Evolutionary conservation across 805 yeast species (phyloP).

Genomic region (Yamadazyma nakazawae): DNA sequence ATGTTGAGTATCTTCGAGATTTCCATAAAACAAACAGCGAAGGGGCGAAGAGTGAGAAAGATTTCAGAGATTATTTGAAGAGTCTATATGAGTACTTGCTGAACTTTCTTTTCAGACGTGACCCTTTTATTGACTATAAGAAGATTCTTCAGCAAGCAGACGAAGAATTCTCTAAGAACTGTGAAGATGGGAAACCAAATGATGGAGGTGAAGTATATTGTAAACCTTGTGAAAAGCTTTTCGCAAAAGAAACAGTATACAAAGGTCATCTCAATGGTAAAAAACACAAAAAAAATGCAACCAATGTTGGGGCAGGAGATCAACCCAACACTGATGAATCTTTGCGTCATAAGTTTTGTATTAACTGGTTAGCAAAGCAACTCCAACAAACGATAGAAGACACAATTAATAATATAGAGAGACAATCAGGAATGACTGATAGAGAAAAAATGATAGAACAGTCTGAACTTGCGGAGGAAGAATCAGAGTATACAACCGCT

Average conservation of each 20-base stretch:
- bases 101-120: constrained; percentile 43
- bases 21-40: constrained; percentile 38
- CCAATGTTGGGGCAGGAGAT: constrained; percentile 26
- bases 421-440: constrained; percentile 65
- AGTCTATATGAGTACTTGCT: constrained; percentile 49
- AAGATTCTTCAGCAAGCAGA: constrained; percentile 6
- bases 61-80: constrained; percentile 45
- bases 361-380: constrained; percentile 33
- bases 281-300: constrained; percentile 63
- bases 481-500: constrained; percentile 38
- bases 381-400: constrained; percentile 40
- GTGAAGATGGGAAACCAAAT: constrained; percentile 1
- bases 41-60: constrained; percentile 6
- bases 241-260: constrained; percentile 62
- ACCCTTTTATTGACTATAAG: constrained; percentile 41
- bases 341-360: constrained; percentile 31
- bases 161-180: not conserved
- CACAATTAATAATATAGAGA: constrained; percentile 61
- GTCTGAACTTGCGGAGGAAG: constrained; percentile 37
- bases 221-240: constrained; percentile 56
- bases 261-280: constrained; percentile 70
- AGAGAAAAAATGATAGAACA: constrained; percentile 60
- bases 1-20: constrained; percentile 48
- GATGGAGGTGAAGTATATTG: constrained; percentile 49
- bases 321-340: not conserved